Evolutionary conservation across 768 basidiomycete genomes (phyloP), one percentile per base, ranked within the genome.

Genomic region (Leccinum boreale): DNA sequence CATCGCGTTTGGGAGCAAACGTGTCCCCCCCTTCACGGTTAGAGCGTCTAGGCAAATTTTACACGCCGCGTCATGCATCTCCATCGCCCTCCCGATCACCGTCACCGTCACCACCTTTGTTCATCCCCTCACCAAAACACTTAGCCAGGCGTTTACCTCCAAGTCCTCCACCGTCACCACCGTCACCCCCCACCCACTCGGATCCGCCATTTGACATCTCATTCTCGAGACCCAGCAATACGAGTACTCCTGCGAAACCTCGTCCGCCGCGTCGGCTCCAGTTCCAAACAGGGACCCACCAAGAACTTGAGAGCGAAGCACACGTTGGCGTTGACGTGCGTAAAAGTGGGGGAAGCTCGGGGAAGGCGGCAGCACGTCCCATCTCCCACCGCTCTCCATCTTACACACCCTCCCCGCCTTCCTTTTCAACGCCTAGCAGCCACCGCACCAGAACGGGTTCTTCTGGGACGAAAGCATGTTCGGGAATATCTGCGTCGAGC

Each of bases 211-310:
- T 69, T 23, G 67, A 69, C 31, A 52, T 70, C 17, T 69, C 68
- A 0, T 69, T 69, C 39, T 67, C 68, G 9, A 57, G 58, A 12
- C 36, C 55, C 39, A 60, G 63, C n/a, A 70, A 70, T 6, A 64
- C 69, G 0, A 70, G 69, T 19, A 70, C 69, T 15, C 69, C 69
- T 26, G 68, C 66, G 5, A 70, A 72, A 48, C 58, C 61, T 9
- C 67, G 58, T 4, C 48, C 46, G 4, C 42, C n/a, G 35, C 50
- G 58, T 5, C 59, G 61, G n/a, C 10, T 26, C 19, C 49, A 52
- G n/a, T 24, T 14, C 11, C 56, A 50, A 9, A 50, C 39, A 33
- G 50, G 35, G 28, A 4, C 31, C 36, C 17, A 14, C 17, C 36
- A 39, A 39, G 35, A 17, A 17, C 15, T 36, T 6, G 35, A 17